Evolutionary conservation across 345 rosid genomes (phyloP).

Genomic region (Heritiera littoralis): DNA sequence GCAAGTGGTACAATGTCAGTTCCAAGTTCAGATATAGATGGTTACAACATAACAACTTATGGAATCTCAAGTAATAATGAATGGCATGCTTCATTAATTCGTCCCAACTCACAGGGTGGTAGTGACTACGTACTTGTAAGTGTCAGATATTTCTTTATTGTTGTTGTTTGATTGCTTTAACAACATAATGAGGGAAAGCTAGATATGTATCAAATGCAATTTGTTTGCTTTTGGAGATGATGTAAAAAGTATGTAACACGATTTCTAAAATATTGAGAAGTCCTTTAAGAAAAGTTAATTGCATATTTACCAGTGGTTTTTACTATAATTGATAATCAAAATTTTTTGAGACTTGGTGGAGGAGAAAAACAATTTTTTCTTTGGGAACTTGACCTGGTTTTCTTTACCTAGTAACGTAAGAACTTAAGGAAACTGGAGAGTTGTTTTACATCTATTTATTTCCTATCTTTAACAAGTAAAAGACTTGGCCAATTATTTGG

Average conservation of each 20-base stretch:
- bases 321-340: neutral
- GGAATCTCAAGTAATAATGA: constrained; percentile 37
- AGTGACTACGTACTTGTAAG: constrained; percentile 37
- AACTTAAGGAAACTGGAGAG: neutral
- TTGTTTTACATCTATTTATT: neutral
- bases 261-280: constrained; percentile 2
- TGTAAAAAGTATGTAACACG: neutral
- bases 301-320: neutral
- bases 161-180: neutral
- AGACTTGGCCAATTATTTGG: neutral
- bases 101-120: constrained; percentile 34
- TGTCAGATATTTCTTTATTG: constrained; percentile 6
- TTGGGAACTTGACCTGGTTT: neutral
- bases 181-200: constrained; percentile 2
- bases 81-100: constrained; percentile 34
- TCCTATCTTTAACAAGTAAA: neutral
- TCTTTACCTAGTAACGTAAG: neutral
- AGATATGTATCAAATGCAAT: neutral
- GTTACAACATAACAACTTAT: constrained; percentile 18
- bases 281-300: constrained; percentile 1
- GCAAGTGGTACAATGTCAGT: constrained; percentile 4
- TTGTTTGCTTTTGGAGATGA: neutral
- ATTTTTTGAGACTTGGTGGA: neutral
- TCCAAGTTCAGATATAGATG: constrained; percentile 21
- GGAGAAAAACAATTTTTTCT: neutral